Evolutionary conservation across 345 rosid species (phyloP).

Genomic region (Erysimum cheiranthoides): DNA sequence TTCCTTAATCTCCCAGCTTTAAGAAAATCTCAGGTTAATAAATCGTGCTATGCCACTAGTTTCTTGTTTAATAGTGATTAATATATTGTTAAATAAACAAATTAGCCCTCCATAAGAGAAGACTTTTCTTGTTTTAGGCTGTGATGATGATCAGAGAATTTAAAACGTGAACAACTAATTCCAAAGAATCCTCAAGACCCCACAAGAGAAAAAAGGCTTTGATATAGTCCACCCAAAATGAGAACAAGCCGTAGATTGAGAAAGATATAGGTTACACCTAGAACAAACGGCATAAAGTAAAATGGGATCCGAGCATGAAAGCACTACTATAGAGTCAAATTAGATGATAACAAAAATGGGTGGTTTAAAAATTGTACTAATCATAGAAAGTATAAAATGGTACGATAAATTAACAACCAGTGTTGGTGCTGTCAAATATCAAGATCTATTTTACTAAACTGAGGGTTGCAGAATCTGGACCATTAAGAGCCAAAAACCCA

Average conservation of each 20-base stretch:
- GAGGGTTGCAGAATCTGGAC: constrained; percentile 15
- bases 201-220: constrained; percentile 14
- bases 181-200: constrained; percentile 31
- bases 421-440: constrained; percentile 29
- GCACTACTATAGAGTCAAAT: constrained; percentile 53
- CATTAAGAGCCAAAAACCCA: constrained; percentile 8
- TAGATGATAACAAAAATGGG: constrained; percentile 35
- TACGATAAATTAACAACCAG: constrained; percentile 42
- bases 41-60: constrained; percentile 31
- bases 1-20: background rate
- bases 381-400: constrained; percentile 28
- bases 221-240: constrained; percentile 33
- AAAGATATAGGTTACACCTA: constrained; percentile 32
- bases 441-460: constrained; percentile 35
- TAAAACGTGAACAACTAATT: constrained; percentile 24
- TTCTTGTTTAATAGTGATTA: constrained; percentile 23
- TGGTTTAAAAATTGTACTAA: constrained; percentile 43
- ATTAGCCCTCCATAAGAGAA: constrained; percentile 8
- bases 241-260: constrained; percentile 27
- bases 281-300: constrained; percentile 42
- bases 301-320: constrained; percentile 60
- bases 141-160: constrained; percentile 22
- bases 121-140: constrained; percentile 21
- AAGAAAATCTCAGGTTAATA: constrained; percentile 14
- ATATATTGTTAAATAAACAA: constrained; percentile 22